Percentiles rank a stretch among this genome's conserved stretches.
These are phyloP conservation scores for Orychophragmus violaceus DNA, from an alignment of 345 rosid species.

Conservation along the genomic window DNA sequence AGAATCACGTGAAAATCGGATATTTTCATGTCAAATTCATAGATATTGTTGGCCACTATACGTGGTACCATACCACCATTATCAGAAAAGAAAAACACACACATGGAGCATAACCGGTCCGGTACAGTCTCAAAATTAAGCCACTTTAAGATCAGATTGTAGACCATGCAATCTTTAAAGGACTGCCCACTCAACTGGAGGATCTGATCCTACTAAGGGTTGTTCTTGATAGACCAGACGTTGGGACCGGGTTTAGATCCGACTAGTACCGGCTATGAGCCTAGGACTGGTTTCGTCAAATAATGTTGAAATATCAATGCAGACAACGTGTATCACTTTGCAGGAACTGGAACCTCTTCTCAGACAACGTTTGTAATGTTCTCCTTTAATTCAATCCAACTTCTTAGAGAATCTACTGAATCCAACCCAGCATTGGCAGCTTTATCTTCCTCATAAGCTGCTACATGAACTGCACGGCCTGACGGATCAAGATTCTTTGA, in stretches of 20 bases:
- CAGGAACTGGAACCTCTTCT: no score
- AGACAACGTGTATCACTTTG: no score
- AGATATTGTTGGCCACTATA: slow-evolving; percentile 19
- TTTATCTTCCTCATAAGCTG: no score
- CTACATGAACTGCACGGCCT: no score
- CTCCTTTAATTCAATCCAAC: no score
- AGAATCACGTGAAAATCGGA: slow-evolving; percentile 22
- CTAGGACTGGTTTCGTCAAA: no score
- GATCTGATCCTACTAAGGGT: slow-evolving; percentile 14
- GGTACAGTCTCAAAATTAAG: neutral
- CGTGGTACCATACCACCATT: neutral
- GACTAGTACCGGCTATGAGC: neutral
- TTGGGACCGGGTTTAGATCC: neutral
- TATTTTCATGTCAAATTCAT: slow-evolving; percentile 1
- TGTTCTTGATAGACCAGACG: neutral
- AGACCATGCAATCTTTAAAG: slow-evolving; percentile 26
- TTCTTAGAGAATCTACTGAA: no score
- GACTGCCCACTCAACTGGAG: slow-evolving; percentile 1
- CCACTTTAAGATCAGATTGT: slow-evolving; percentile 21
- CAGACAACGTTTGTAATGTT: no score
- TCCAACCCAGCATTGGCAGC: no score
- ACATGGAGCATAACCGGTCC: slow-evolving; percentile 21
- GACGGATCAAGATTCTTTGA: no score
- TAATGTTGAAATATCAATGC: no score
- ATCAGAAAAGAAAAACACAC: neutral